These are phyloP conservation scores for Lolium perenne DNA, from an alignment of 176 grass and related monocot genomes.

Conservation along the genomic window DNA sequence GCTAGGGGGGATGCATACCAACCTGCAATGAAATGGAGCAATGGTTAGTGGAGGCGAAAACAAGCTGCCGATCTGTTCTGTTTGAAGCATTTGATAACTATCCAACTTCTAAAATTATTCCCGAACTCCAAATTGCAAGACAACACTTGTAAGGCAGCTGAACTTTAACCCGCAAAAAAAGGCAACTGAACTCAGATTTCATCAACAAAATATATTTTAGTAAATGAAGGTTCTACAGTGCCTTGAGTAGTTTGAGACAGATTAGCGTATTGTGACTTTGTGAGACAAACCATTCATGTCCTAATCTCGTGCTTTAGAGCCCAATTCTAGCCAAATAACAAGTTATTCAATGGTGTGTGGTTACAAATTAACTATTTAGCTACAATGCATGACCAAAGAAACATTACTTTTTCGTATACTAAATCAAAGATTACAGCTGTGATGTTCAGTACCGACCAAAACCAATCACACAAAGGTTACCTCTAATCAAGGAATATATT, in stretches of 20 bases:
- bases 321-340: neutral
- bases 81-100: neutral
- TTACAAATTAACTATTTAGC: neutral
- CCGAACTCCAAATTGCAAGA: neutral
- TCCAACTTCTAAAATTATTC: neutral
- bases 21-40: neutral
- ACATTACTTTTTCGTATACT: neutral
- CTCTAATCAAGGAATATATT: neutral
- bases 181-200: neutral
- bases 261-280: neutral
- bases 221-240: neutral
- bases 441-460: neutral
- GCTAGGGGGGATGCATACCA: neutral
- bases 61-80: neutral
- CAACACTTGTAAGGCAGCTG: neutral
- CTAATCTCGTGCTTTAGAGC: no score
- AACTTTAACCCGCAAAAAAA: no score
- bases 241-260: neutral
- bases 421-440: neutral
- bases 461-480: neutral
- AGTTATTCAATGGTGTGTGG: neutral
- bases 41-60: neutral
- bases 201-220: neutral
- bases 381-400: neutral
- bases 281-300: constrained; percentile 6